Evolutionary conservation across 192 early-diverging fungal species (phyloP).

Genomic region (Blastocladiella britannica): DNA sequence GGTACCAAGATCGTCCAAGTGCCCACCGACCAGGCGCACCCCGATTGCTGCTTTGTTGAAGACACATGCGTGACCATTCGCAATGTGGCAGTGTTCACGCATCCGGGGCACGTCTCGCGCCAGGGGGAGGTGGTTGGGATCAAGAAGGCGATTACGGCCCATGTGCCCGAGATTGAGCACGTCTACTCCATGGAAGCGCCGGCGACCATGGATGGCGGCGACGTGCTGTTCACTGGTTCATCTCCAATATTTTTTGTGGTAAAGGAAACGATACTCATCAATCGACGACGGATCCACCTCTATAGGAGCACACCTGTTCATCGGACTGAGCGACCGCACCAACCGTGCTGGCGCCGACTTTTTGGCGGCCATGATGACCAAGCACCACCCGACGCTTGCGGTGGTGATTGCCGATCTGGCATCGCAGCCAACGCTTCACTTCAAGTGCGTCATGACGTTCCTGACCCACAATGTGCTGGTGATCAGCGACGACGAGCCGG

Average conservation of each 20-base stretch:
- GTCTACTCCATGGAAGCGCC: constrained; percentile 9
- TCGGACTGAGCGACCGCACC: constrained; percentile 17
- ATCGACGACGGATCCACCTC: neutral
- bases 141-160: neutral
- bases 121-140: constrained; percentile 8
- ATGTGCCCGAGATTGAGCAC: neutral
- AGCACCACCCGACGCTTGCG: neutral
- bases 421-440: constrained; percentile 11
- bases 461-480: constrained; percentile 7
- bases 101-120: constrained; percentile 11
- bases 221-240: constrained; percentile 11
- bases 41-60: constrained; percentile 22
- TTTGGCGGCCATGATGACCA: constrained; percentile 6
- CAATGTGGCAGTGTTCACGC: constrained; percentile 10
- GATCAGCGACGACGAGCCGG: constrained; percentile 9
- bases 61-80: constrained; percentile 13
- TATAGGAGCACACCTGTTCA: constrained; percentile 8
- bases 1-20: constrained; percentile 3
- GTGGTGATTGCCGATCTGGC: constrained; percentile 8
- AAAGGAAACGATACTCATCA: neutral
- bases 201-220: constrained; percentile 14
- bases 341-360: constrained; percentile 12
- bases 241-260: neutral
- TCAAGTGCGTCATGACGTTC: constrained; percentile 15
- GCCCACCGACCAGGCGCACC: constrained; percentile 9